Conservation (phyloP, 2,329 filamentous ascomycete genomes). For the Phialophora tarda region DNA sequence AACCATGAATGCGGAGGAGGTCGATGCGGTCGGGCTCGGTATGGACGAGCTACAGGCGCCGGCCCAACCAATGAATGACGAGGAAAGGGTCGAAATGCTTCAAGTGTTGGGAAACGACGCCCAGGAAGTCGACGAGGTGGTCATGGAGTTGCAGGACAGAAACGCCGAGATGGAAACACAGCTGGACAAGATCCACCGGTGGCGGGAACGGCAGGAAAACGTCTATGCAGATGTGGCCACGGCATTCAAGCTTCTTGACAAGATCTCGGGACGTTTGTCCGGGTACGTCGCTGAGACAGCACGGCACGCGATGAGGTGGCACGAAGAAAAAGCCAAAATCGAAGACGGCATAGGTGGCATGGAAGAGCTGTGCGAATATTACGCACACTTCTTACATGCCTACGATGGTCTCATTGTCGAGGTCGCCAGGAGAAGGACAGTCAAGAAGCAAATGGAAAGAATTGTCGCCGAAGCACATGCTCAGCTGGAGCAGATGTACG, state of each 20-base stretch:
- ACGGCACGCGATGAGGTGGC: constrained; percentile 65
- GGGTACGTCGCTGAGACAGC: constrained; percentile 55
- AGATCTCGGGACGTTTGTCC: constrained; percentile 69
- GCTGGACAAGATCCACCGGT: constrained; percentile 66
- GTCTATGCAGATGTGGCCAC: constrained; percentile 63
- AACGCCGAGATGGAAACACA: constrained; percentile 77
- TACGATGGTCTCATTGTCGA: constrained; percentile 87
- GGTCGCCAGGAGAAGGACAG: constrained; percentile 72
- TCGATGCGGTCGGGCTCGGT: constrained; percentile 54
- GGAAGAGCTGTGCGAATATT: constrained; percentile 77
- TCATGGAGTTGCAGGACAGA: constrained; percentile 72
- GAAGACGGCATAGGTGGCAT: constrained; percentile 74
- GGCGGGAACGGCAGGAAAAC: constrained; percentile 63
- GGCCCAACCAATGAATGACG: constrained; percentile 73
- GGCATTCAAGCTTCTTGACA: constrained; percentile 70
- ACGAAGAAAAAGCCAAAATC: constrained; percentile 73
- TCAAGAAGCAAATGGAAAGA: constrained; percentile 74
- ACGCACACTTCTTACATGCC: constrained; percentile 81
- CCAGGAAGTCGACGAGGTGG: constrained; percentile 66
- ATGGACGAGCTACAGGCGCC: constrained; percentile 49
- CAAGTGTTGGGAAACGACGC: constrained; percentile 69
- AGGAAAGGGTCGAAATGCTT: constrained; percentile 83
- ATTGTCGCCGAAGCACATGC: constrained; percentile 79
- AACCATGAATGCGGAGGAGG: constrained; percentile 61
- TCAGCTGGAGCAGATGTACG: constrained; percentile 75